phyloP scores from a whole-genome alignment of 768 basidiomycete species.

The Mycena indigotica region DNA sequence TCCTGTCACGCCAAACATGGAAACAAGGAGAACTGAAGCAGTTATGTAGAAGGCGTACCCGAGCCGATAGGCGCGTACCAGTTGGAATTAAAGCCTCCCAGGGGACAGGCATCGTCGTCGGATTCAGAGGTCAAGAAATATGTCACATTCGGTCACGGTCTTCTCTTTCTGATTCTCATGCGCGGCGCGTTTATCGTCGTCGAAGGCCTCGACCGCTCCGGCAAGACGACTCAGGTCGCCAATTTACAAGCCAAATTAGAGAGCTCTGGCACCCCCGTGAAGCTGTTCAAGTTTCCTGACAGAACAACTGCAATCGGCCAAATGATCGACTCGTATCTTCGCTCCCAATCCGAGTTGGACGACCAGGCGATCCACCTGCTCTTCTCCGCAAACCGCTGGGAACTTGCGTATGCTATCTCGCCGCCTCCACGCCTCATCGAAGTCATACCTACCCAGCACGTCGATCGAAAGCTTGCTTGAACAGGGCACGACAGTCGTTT shows the following conservation, averaged over 20 bases:
- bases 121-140: conserved; percentile 7
- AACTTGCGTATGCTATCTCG: conserved; percentile 76
- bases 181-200: conserved; percentile 88
- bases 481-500: conserved; percentile 73
- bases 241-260: conserved; percentile 60
- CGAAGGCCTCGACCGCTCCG: conserved; percentile 94
- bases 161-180: conserved; percentile 3
- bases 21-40: conserved; percentile 71
- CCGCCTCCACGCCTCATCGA: no score
- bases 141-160: neutral
- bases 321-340: conserved; percentile 92
- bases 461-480: conserved; percentile 61
- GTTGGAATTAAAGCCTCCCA: conserved; percentile 98
- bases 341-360: conserved; percentile 82
- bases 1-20: conserved; percentile 89
- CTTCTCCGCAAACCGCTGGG: conserved; percentile 98
- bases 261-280: conserved; percentile 45
- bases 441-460: conserved; percentile 40
- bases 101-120: conserved; percentile 81
- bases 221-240: conserved; percentile 87
- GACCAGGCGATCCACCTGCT: conserved; percentile 91
- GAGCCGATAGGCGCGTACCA: conserved; percentile 48
- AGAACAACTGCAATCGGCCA: conserved; percentile 87
- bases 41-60: conserved; percentile 12
- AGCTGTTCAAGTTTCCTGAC: conserved; percentile 88